Evolutionary conservation across 202 grass and related monocot genomes (phyloP).

Genomic region (Bolboschoenoplectus hybrid): DNA sequence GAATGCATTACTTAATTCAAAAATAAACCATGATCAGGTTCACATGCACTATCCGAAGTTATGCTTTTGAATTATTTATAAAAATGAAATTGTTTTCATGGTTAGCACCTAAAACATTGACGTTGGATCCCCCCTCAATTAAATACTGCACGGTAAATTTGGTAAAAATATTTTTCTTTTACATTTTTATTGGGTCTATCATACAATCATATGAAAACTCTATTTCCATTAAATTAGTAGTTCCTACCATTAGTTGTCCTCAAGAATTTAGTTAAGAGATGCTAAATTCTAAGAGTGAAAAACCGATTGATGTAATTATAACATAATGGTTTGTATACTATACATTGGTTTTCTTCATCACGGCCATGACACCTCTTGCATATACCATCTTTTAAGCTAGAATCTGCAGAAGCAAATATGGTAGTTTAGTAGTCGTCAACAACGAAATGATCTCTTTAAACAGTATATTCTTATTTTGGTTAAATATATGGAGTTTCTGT

Average conservation of each 20-base stretch:
- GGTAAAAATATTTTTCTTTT: background rate
- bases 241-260: background rate
- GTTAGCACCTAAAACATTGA: background rate
- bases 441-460: background rate
- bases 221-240: background rate
- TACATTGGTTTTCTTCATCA: constrained; percentile 19
- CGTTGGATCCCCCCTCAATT: background rate
- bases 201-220: background rate
- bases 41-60: background rate
- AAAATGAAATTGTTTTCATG: background rate
- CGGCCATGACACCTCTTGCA: background rate
- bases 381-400: background rate
- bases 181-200: background rate
- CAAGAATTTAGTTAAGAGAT: background rate
- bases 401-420: background rate
- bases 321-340: background rate
- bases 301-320: background rate
- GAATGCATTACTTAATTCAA: background rate
- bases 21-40: background rate
- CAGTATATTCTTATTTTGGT: background rate
- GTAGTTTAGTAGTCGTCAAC: background rate
- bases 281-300: background rate
- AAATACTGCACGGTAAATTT: too few relatives aligned
- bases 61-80: background rate
- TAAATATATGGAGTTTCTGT: background rate